phyloP scores from a whole-genome alignment of 129 eudicot species.

The Scalesia atractyloides region DNA sequence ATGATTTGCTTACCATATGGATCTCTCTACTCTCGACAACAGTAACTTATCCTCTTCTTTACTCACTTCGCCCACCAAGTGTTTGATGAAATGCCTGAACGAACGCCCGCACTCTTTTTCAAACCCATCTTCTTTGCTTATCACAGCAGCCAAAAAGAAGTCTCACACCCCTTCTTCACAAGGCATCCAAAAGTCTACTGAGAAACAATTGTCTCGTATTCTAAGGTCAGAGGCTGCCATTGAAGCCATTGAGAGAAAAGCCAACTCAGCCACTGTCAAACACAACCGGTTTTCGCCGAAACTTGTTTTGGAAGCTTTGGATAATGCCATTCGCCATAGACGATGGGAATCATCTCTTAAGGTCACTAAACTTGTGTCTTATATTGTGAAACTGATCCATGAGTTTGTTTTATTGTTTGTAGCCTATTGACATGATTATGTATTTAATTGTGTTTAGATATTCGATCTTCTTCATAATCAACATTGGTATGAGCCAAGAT shows the following conservation, averaged over 20 bases:
- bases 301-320: constrained; percentile 80
- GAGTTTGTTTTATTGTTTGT: neutral
- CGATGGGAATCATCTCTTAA: constrained; percentile 96
- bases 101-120: constrained; percentile 20
- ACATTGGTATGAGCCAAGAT: constrained; percentile 86
- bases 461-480: constrained; percentile 93
- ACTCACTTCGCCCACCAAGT: constrained; percentile 32
- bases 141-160: constrained; percentile 41
- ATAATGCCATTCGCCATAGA: constrained; percentile 55
- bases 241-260: constrained; percentile 70
- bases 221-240: constrained; percentile 79
- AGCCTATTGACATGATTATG: neutral
- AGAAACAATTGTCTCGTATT: constrained; percentile 67
- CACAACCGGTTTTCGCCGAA: constrained; percentile 70
- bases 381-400: neutral
- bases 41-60: constrained; percentile 26
- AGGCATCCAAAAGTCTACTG: constrained; percentile 48
- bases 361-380: constrained; percentile 37
- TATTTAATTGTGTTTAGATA: constrained; percentile 48
- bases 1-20: constrained; percentile 18
- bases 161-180: constrained; percentile 21
- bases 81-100: constrained; percentile 51
- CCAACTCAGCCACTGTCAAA: constrained; percentile 56
- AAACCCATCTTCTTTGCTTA: constrained; percentile 15
- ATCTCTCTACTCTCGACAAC: constrained; percentile 15